These are phyloP conservation scores for Zygoascus ofunaensis DNA, from an alignment of 805 yeast species.

Conservation along the genomic window DNA sequence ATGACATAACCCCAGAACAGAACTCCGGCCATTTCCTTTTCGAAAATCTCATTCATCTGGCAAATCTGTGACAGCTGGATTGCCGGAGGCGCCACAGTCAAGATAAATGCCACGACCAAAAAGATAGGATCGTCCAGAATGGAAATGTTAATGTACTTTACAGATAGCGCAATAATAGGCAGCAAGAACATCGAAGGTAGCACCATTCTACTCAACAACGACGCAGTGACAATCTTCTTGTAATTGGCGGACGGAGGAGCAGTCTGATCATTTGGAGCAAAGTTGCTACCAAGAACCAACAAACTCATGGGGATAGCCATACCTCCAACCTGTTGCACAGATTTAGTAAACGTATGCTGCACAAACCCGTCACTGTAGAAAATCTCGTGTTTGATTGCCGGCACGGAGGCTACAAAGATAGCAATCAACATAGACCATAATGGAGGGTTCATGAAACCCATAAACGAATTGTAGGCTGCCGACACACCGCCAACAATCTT, in stretches of 20 bases:
- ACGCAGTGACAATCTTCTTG: slow-evolving; percentile 40
- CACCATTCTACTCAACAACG: slow-evolving; percentile 50
- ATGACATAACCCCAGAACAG: slow-evolving; percentile 60
- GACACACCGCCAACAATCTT: background rate
- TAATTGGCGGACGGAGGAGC: slow-evolving; percentile 33
- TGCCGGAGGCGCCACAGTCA: slow-evolving; percentile 59
- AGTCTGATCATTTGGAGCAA: slow-evolving; percentile 45
- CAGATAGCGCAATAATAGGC: slow-evolving; percentile 45
- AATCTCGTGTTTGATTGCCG: slow-evolving; percentile 37
- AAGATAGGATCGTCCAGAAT: slow-evolving; percentile 50
- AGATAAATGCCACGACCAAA: slow-evolving; percentile 46
- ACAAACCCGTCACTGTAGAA: slow-evolving; percentile 40
- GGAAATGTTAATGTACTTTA: slow-evolving; percentile 41
- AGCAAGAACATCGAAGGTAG: slow-evolving; percentile 46
- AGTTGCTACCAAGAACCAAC: slow-evolving; percentile 52
- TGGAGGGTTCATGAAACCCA: slow-evolving; percentile 51
- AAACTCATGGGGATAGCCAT: slow-evolving; percentile 55
- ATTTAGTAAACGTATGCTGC: slow-evolving; percentile 42
- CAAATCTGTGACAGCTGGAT: slow-evolving; percentile 59
- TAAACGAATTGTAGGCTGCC: slow-evolving; percentile 3
- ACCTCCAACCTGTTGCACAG: slow-evolving; percentile 45
- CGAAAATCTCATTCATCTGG: slow-evolving; percentile 50
- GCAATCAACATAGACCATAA: slow-evolving; percentile 53
- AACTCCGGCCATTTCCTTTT: slow-evolving; percentile 56
- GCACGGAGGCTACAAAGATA: slow-evolving; percentile 50